These are phyloP conservation scores for Phytophthora macrochlamydospora DNA, from an alignment of 352 stramenopile genomes.

Conservation along the genomic window DNA sequence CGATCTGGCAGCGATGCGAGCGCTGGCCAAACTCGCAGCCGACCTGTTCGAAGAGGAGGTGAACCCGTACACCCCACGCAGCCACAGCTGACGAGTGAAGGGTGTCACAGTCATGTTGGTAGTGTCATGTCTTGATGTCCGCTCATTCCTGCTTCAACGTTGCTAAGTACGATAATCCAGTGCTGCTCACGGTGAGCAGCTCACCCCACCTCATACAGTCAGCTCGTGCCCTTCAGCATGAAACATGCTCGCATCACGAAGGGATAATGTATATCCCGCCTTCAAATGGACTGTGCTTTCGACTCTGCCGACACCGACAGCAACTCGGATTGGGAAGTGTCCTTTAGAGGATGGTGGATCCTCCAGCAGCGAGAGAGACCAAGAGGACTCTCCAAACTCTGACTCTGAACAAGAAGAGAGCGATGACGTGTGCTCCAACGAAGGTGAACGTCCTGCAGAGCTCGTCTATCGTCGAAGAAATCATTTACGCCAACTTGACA, in stretches of 20 bases:
- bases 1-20: constrained; percentile 49
- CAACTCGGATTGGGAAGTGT: constrained; percentile 10
- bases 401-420: constrained; percentile 13
- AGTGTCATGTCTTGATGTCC: no score
- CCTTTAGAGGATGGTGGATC: background rate
- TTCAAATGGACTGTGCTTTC: no score
- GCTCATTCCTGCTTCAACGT: no score
- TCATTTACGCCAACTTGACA: background rate
- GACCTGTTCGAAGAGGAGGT: constrained; percentile 53
- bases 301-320: constrained; percentile 5
- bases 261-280: no score
- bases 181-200: no score
- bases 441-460: constrained; percentile 14
- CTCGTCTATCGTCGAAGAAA: constrained; percentile 1
- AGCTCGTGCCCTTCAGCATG: no score
- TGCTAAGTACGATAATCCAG: no score
- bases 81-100: background rate
- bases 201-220: no score
- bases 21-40: constrained; percentile 59
- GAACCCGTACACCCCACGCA: constrained; percentile 41
- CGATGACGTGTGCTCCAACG: constrained; percentile 12
- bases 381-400: constrained; percentile 23
- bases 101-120: no score
- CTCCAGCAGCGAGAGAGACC: constrained; percentile 5
- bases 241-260: no score